Base-by-base conservation (phyloP, 2,329 filamentous ascomycete genomes). In the Mycogone perniciosa region DNA sequence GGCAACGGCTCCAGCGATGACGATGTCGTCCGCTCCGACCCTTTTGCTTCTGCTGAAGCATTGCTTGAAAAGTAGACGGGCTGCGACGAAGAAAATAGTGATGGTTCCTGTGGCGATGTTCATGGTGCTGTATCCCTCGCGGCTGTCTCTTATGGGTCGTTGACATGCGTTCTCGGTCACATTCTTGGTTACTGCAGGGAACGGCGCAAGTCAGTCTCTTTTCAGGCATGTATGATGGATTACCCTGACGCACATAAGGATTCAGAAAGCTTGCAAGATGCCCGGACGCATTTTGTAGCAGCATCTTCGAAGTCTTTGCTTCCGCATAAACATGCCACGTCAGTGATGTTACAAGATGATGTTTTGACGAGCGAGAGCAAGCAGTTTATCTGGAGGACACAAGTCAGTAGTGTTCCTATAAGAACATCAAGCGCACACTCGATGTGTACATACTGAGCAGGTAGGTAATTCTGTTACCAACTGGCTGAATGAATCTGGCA, bases 1-100 rank as follows among this genome's bases (percentile, higher is more conserved):
- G 20, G 61, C 9, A 31, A 60, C 53, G 13, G 59, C 57, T 1
- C 59, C 38, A 0, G 62, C 39, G 7, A 64, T 62, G 26, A 63
- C 56, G 7, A 60, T 56, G 41, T 68, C 66, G 31, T 68, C 65
- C 7, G 66, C 49, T 3, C 57, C 63, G 10, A 68, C 64, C 1
- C 59, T 64, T 64, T 7, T 58, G 43, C 4, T 62, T 63, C 30
- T 66, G 60, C 41, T 58, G 60, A 26, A 55, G 61, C 3, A 59
- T 55, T 9, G 70, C 35, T 55, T 58, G 30, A 54, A 61, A 0
- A 45, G 44, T 7, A 61, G 40, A 13, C 59, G 56, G 4, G 50
- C 44, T 7, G 51, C 11, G n/a, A 56, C 51, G 20, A 56, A 44
- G 5, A 61, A 29, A 26, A 54, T 51, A 4, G 58, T 50, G 7